Percentiles rank a stretch among this genome's conserved stretches.
phyloP scores from a whole-genome alignment of 768 basidiomycete species.

The Hypholoma fasciculare region DNA sequence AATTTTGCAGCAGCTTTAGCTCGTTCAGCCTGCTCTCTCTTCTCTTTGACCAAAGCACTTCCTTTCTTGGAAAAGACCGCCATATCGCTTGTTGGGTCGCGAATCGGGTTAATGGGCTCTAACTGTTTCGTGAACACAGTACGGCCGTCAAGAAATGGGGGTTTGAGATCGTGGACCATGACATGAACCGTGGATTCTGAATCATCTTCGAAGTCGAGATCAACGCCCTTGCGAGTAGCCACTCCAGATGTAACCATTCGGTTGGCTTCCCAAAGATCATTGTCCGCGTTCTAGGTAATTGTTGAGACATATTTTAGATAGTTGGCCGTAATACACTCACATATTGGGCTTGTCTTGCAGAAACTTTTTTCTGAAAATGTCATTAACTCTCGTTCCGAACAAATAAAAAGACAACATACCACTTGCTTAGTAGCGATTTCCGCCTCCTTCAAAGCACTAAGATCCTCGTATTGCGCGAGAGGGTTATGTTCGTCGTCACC shows the following conservation, averaged over 20 bases:
- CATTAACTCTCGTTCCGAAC: conserved; percentile 15
- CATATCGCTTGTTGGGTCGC: conserved; percentile 92
- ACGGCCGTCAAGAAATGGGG: conserved; percentile 96
- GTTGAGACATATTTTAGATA: conserved; percentile 10
- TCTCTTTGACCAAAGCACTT: conserved; percentile 91
- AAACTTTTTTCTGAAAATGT: conserved; percentile 70
- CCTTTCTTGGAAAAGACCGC: conserved; percentile 97
- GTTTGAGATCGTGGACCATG: conserved; percentile 95
- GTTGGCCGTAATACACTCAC: conserved; percentile 43
- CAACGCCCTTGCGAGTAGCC: conserved; percentile 81
- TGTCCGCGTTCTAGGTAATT: conserved; percentile 82
- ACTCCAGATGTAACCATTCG: conserved; percentile 97
- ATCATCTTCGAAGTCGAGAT: conserved; percentile 96
- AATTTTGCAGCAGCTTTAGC: conserved; percentile 96
- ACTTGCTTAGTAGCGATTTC: conserved; percentile 78
- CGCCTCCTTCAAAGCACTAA: conserved; percentile 64
- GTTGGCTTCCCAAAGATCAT: conserved; percentile 98
- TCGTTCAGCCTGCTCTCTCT: conserved; percentile 94
- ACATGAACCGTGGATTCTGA: conserved; percentile 96
- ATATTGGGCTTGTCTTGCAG: conserved; percentile 95
- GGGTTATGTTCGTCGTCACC: conserved; percentile 94
- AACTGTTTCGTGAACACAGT: conserved; percentile 96
- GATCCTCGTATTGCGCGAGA: conserved; percentile 90
- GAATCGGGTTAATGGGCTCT: conserved; percentile 95
- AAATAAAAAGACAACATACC: conserved; percentile 38